Evolutionary conservation across 139 green algal species (phyloP).

Genomic region (Picochlorum sp.): DNA sequence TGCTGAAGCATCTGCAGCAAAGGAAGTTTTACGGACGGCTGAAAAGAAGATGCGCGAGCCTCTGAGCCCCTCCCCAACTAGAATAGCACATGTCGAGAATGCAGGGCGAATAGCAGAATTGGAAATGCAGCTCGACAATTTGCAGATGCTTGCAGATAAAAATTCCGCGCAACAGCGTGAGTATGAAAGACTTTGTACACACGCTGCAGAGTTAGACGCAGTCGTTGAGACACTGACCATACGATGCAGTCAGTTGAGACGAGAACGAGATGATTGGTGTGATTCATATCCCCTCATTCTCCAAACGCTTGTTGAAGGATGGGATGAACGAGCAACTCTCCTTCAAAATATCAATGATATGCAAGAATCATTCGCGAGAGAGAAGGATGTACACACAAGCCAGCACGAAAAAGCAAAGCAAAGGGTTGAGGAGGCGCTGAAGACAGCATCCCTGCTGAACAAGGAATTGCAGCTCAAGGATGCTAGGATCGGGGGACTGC

Average conservation of each 20-base stretch:
- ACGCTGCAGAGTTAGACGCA: too few relatives aligned
- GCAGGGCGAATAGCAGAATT: too few relatives aligned
- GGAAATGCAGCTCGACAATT: too few relatives aligned
- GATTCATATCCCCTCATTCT: not conserved
- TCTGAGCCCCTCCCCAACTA: too few relatives aligned
- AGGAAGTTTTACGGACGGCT: constrained; percentile 9
- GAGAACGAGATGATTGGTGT: not conserved
- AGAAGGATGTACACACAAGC: not conserved
- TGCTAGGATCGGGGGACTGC: not conserved
- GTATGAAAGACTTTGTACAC: too few relatives aligned
- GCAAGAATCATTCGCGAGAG: not conserved
- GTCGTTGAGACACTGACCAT: too few relatives aligned
- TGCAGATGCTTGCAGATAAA: too few relatives aligned
- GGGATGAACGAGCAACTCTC: not conserved
- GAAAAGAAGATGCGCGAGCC: constrained; percentile 16
- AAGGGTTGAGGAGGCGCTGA: not conserved
- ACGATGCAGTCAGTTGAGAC: too few relatives aligned
- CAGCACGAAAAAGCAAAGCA: not conserved
- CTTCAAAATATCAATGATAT: not conserved
- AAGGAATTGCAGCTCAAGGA: not conserved
- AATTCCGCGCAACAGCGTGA: too few relatives aligned
- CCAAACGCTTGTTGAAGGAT: not conserved
- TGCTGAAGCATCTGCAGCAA: constrained; percentile 26
- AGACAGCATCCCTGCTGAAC: not conserved
- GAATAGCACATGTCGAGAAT: too few relatives aligned